A percentile compares a stretch with the other conserved stretches of the same genome.
Conservation (phyloP, 805 yeast genomes). For the Metschnikowia baotianmanensis region DNA sequence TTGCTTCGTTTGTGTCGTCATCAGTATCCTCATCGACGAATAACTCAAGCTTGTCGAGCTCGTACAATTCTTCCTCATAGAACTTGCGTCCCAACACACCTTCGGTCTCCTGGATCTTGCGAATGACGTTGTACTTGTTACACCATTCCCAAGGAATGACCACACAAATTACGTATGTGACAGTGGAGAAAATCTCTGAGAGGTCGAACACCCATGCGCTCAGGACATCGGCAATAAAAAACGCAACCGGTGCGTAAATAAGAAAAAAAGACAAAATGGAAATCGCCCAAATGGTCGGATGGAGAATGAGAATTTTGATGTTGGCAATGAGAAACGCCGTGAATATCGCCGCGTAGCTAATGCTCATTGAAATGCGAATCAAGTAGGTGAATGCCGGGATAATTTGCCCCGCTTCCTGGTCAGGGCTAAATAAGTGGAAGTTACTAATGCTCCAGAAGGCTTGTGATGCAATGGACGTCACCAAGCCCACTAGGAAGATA, state of each 20-base stretch:
- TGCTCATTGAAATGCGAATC: conserved; percentile 66
- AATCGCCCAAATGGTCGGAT: conserved; percentile 50
- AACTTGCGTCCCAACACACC: conserved; percentile 75
- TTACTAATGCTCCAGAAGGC: conserved; percentile 68
- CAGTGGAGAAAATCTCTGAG: conserved; percentile 70
- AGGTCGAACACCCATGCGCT: conserved; percentile 72
- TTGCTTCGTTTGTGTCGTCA: conserved; percentile 7
- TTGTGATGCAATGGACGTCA: conserved; percentile 54
- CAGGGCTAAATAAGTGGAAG: conserved; percentile 38
- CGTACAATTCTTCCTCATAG: conserved; percentile 62
- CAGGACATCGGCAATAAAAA: conserved; percentile 74
- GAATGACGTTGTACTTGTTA: conserved; percentile 57
- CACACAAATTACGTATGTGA: conserved; percentile 67
- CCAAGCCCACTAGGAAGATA: conserved; percentile 56
- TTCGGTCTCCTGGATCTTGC: conserved; percentile 59
- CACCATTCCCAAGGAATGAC: conserved; percentile 87
- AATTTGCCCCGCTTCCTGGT: conserved; percentile 50
- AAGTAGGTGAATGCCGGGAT: conserved; percentile 74
- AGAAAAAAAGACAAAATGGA: conserved; percentile 54
- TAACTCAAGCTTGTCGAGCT: conserved; percentile 38
- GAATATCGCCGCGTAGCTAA: conserved; percentile 65
- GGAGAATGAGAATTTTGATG: conserved; percentile 47
- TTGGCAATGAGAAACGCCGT: conserved; percentile 54
- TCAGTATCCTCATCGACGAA: conserved; percentile 38
- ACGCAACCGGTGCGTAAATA: conserved; percentile 60